Base-by-base conservation (phyloP, 176 grass and related monocot species). In the Eleusine indica region DNA sequence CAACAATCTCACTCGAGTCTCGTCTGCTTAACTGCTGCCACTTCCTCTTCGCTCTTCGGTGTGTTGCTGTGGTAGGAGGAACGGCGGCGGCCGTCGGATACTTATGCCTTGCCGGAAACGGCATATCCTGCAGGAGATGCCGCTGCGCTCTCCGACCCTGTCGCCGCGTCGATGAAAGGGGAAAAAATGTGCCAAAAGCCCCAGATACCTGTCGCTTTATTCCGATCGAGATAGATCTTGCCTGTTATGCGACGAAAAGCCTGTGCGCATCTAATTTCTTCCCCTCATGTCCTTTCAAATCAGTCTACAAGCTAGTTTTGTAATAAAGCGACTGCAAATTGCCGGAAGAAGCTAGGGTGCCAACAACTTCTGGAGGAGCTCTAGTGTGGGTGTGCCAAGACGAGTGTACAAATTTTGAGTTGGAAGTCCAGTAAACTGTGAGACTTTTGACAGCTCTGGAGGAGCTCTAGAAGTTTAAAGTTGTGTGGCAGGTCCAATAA, bases 91-190 rank as follows among this genome's bases (percentile, higher is more conserved):
- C 6, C 56, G 56, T 9, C 19, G 19, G 58, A 21, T 61, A 61
- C 58, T 61, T 61, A 61, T 61, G 58, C 21, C 6, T 61, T 52
- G 77, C 30, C 52, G 17, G n/a, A 37, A 75, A 80, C 4, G n/a
- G 82, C 87, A 89, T 89, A 84, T 84, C 41, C 62, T 2, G 12
- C 1, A 9, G 70, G 76, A 74, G 75, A 75, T 84, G 87, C 87
- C 54, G 58, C 4, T 65, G 57, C 4, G 49, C 4, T 5, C 14
- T 6, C 17, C 14, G 35, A 22, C 29, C 21, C 3, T 61, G 69
- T 75, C 14, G 5, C 66, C 71, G 43, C 32, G 29, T 42, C 77
- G 62, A 7, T 18, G 9, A 16, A 19, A 64, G 57, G 9, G 5
- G 9, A 68, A 58, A 7, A 51, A 56, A 56, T 5, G 44, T 2